A percentile compares a stretch with the other conserved stretches of the same genome.
Evolutionary conservation across 495 filamentous ascomycete genomes (phyloP).

Genomic region (Penicillium parvum): DNA sequence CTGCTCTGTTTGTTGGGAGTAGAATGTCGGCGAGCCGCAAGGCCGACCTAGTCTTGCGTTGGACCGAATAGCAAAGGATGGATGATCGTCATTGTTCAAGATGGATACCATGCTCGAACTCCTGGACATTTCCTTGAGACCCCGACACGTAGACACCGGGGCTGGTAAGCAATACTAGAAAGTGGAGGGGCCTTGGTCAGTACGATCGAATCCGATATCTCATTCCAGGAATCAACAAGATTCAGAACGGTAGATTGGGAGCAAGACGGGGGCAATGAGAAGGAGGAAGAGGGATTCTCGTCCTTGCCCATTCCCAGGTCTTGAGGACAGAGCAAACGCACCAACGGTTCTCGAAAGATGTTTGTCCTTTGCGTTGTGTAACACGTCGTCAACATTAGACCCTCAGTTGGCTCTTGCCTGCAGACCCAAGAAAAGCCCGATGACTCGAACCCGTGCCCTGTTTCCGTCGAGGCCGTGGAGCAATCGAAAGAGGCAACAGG

Average conservation of each 20-base stretch:
- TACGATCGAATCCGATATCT: not conserved
- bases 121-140: conserved; percentile 30
- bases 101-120: conserved; percentile 43
- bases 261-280: conserved; percentile 1
- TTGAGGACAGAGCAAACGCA: conserved; percentile 27
- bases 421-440: conserved; percentile 26
- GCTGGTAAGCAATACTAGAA: conserved; percentile 22
- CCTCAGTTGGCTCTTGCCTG: conserved; percentile 22
- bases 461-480: conserved; percentile 3
- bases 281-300: conserved; percentile 10
- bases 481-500: not conserved
- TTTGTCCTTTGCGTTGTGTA: conserved; percentile 38
- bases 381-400: conserved; percentile 35
- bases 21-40: conserved; percentile 28
- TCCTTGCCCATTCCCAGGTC: too few species aligned
- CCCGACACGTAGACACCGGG: conserved; percentile 16
- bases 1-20: conserved; percentile 24
- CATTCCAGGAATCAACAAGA: conserved; percentile 9
- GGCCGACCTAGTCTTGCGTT: conserved; percentile 32
- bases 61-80: conserved; percentile 45
- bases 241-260: not conserved
- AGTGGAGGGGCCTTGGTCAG: conserved; percentile 11
- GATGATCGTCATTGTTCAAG: conserved; percentile 48
- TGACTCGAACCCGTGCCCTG: conserved; percentile 19
- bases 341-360: conserved; percentile 36